Evolutionary conservation across 306 rosid genomes (phyloP).

Genomic region (Purshia tridentata): DNA sequence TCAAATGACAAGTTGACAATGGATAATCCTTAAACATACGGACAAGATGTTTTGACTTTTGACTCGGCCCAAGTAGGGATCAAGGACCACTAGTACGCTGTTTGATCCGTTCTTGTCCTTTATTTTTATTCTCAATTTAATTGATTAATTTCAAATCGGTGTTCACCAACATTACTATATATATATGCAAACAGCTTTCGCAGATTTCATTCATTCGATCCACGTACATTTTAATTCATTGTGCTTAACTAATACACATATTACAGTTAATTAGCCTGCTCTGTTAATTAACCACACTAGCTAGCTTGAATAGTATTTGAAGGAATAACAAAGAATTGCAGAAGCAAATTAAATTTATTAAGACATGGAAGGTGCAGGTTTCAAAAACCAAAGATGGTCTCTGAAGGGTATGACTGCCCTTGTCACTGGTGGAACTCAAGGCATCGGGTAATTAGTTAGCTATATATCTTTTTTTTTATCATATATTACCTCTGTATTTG

Average conservation of each 20-base stretch:
- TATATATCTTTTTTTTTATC: background rate
- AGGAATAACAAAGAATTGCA: too few species aligned
- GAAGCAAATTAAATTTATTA: too few species aligned
- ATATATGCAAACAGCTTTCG: too few species aligned
- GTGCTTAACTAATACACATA: too few species aligned
- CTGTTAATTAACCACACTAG: too few species aligned
- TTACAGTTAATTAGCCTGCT: too few species aligned
- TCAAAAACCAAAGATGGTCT: conserved; percentile 32
- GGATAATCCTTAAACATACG: background rate
- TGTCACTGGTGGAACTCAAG: conserved; percentile 42
- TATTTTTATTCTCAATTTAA: too few species aligned
- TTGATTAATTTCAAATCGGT: too few species aligned
- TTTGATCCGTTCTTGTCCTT: background rate
- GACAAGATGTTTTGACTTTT: background rate
- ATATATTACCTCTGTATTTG: background rate
- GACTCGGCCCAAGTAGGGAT: background rate
- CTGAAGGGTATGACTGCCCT: conserved; percentile 43
- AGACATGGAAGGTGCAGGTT: background rate
- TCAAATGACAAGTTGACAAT: background rate
- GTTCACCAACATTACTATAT: too few species aligned
- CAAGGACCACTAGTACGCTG: background rate
- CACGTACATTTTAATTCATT: too few species aligned
- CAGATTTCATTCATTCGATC: too few species aligned
- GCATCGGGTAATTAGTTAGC: conserved; percentile 29
- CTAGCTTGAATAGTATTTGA: too few species aligned